Evolutionary conservation across 2,329 filamentous ascomycete species (phyloP).

Genomic region (Neopestalotiopsis sp.): DNA sequence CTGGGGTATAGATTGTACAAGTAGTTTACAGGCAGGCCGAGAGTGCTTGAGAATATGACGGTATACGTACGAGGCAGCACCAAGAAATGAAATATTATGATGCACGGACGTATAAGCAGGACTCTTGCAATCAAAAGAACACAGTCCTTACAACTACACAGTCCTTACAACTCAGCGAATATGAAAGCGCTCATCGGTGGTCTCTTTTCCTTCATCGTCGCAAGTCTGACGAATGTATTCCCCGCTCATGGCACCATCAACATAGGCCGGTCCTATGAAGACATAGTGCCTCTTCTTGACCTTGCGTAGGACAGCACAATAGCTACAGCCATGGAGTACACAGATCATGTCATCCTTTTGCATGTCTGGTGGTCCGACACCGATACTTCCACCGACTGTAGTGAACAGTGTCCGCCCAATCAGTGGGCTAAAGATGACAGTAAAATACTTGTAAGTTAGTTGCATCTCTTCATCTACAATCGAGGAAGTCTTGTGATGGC

Average conservation of each 20-base stretch:
- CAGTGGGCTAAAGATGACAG: constrained; percentile 5
- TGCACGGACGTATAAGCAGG: background rate
- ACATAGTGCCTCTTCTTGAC: constrained; percentile 1
- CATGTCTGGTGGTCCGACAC: constrained; percentile 10
- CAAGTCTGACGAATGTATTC: constrained; percentile 1
- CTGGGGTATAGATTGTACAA: background rate
- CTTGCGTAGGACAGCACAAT: constrained; percentile 9
- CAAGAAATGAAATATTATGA: background rate
- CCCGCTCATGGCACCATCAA: constrained; percentile 6
- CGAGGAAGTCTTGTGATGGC: background rate
- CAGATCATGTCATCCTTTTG: constrained; percentile 9
- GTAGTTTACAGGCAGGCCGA: background rate
- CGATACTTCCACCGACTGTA: background rate
- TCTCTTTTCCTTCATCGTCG: constrained; percentile 3
- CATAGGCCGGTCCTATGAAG: constrained; percentile 10
- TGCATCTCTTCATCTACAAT: background rate
- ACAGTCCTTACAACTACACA: too few species aligned
- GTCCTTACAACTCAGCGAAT: background rate
- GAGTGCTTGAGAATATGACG: background rate
- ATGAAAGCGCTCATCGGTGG: background rate
- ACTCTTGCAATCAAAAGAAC: background rate
- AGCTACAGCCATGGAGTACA: constrained; percentile 7
- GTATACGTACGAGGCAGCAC: background rate
- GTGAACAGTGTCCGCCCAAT: constrained; percentile 5
- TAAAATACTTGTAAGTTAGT: constrained; percentile 4